Base-by-base conservation (phyloP, 106 monocot species). In the Phalaenopsis aphrodite region DNA sequence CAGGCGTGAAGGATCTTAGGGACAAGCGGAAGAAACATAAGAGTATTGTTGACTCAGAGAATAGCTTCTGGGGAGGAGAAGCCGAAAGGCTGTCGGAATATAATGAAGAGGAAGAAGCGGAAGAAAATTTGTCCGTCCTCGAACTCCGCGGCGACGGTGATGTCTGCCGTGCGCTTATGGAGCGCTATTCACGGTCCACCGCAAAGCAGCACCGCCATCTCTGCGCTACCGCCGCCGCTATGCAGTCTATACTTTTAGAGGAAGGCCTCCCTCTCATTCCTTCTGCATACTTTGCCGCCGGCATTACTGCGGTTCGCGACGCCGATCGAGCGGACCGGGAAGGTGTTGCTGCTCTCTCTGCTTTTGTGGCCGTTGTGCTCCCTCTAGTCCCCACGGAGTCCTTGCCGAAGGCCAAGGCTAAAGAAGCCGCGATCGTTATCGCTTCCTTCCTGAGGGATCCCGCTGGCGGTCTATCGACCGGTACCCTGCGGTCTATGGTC, bases 131-230 rank as follows among this genome's bases (percentile, higher is more conserved):
- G 42, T 14, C 58, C 80, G 14, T 77, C 57, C 75, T 82, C 75
- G 11, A 46, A 16, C 18, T 47, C 38, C 38, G 43, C 47, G 75
- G 61, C 5, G 82, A 57, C 48, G 48, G 41, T 41, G 98, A 97
- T 88, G 48, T 94, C 24, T 98, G 92, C 83, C 47, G 82, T 49
- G 79, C 88, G 72, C 84, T 98, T 21, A 89, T 91, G 68, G 82
- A 86, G 46, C 94, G 98, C 42, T 98, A 98, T 84, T 77, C 78
- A 30, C 82, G 80, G 39, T 98, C 98, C 42, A 77, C 91, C 68
- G 90, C 94, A 49, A 85, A 87, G 42, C 98, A 98, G 85, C 98
- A 98, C 81, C 90, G 91, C 77, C 98, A 98, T 87, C 92, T 98
- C 76, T 89, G 88, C 82, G 98, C 98, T 49, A 87, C 88, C 39